Percentiles rank a stretch among this genome's conserved stretches.
These are phyloP conservation scores for Trichoderma semiorbis DNA, from an alignment of 2,329 filamentous ascomycete genomes.

Conservation along the genomic window DNA sequence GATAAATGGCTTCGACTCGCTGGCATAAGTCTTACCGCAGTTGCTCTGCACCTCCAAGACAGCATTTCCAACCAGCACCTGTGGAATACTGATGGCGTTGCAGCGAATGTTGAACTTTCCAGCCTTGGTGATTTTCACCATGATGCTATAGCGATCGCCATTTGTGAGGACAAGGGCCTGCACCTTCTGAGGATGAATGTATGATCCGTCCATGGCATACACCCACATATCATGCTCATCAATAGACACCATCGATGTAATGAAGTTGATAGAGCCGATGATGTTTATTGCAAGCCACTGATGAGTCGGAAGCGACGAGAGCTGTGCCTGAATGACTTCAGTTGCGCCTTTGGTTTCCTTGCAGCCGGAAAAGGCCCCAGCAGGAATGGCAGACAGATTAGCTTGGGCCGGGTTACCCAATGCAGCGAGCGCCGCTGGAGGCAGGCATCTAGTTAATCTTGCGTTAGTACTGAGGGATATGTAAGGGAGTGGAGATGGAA, in stretches of 20 bases:
- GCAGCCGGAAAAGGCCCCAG: conserved; percentile 45
- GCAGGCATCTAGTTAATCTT: background rate
- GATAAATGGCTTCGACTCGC: conserved; percentile 42
- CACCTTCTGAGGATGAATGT: conserved; percentile 50
- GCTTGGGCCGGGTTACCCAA: background rate
- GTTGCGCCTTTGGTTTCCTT: conserved; percentile 40
- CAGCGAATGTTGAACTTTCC: conserved; percentile 55
- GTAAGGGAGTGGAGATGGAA: accelerated
- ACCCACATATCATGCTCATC: conserved; percentile 53
- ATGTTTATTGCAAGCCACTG: conserved; percentile 53
- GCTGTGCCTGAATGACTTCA: conserved; percentile 41
- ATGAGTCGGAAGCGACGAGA: background rate
- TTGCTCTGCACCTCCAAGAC: conserved; percentile 38
- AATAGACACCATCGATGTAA: conserved; percentile 44
- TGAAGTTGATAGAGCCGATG: conserved; percentile 49
- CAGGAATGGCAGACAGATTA: conserved; percentile 34
- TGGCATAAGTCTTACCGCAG: background rate
- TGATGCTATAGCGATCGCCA: conserved; percentile 51
- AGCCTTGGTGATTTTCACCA: conserved; percentile 44
- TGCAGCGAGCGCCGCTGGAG: background rate
- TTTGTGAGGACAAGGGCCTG: conserved; percentile 47
- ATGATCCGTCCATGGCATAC: conserved; percentile 52
- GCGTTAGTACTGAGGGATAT: background rate
- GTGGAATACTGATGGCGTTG: conserved; percentile 45
- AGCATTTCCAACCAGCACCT: conserved; percentile 53